These are phyloP conservation scores for Colletotrichum aenigma DNA, from an alignment of 2,329 filamentous ascomycete species.

Conservation along the genomic window DNA sequence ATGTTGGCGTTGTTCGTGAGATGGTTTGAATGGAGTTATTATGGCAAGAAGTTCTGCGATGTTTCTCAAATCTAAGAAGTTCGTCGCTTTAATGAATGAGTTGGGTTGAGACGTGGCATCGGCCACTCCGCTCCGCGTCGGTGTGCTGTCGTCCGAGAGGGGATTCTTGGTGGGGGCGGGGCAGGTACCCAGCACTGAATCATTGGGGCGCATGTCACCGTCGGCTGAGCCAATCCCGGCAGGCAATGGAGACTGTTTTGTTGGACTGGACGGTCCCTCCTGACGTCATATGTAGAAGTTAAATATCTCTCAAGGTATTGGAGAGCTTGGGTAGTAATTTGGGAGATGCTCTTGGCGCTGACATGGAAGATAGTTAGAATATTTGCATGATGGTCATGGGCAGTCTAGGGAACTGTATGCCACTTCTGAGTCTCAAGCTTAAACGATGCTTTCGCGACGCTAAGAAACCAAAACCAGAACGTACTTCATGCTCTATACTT, in stretches of 20 bases:
- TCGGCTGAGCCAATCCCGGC: background rate
- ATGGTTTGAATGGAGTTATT: background rate
- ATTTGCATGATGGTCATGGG: too few relatives aligned
- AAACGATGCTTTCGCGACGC: background rate
- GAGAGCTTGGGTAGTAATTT: background rate
- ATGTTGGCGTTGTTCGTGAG: conserved; percentile 29
- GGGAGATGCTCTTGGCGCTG: background rate
- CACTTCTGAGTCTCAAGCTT: background rate
- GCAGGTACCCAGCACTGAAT: background rate
- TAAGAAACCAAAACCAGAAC: accelerated
- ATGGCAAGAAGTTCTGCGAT: background rate
- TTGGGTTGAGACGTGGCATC: background rate
- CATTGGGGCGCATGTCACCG: conserved; percentile 10
- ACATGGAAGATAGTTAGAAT: background rate
- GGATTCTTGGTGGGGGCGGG: background rate
- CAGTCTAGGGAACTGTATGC: background rate
- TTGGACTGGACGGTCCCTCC: background rate
- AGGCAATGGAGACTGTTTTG: background rate
- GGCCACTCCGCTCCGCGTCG: background rate
- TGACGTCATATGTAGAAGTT: background rate
- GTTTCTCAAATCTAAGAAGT: background rate
- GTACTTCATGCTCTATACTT: accelerated
- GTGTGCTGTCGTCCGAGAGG: conserved; percentile 11
- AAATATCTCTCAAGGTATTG: background rate
- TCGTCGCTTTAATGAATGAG: background rate